These are phyloP conservation scores for Rhynchosporium graminicola DNA, from an alignment of 2,329 filamentous ascomycete genomes.

Conservation along the genomic window DNA sequence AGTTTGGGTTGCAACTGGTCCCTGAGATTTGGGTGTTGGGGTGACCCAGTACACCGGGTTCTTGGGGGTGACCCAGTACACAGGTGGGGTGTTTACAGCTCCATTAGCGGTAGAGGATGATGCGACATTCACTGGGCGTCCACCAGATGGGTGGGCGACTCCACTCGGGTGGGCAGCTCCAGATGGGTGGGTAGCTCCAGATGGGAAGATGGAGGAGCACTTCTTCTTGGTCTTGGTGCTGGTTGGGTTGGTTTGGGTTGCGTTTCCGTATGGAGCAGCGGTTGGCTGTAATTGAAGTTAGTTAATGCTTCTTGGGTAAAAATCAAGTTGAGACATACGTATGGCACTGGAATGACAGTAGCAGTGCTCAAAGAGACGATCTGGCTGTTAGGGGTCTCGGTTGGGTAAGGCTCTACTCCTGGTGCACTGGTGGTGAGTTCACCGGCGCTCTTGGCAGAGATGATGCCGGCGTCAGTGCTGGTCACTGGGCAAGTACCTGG, in stretches of 20 bases:
- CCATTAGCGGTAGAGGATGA: not conserved
- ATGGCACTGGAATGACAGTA: conserved; percentile 34
- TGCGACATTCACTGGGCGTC: not conserved
- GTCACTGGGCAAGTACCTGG: conserved; percentile 4
- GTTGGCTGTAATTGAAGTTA: conserved; percentile 16
- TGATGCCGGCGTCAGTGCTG: not conserved
- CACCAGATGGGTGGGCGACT: conserved; percentile 3
- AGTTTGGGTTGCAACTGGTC: not conserved
- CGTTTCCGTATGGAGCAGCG: conserved; percentile 34
- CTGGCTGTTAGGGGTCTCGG: conserved; percentile 4
- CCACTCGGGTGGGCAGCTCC: conserved; percentile 2
- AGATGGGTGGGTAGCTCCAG: conserved; percentile 27
- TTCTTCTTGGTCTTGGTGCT: conserved; percentile 30
- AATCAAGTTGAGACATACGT: not conserved
- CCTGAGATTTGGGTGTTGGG: not conserved
- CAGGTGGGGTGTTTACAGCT: not conserved
- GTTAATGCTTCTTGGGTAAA: not conserved
- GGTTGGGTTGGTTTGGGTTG: conserved; percentile 14
- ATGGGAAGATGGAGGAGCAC: conserved; percentile 34
- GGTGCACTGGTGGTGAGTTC: conserved; percentile 10
- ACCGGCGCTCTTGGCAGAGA: not conserved
- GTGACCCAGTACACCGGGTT: not conserved
- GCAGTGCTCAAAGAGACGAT: conserved; percentile 32
- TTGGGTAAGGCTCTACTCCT: conserved; percentile 13
- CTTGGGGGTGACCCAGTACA: not conserved